Conservation (phyloP, 2,329 filamentous ascomycete species). For the Aspergillus viridinutans region DNA sequence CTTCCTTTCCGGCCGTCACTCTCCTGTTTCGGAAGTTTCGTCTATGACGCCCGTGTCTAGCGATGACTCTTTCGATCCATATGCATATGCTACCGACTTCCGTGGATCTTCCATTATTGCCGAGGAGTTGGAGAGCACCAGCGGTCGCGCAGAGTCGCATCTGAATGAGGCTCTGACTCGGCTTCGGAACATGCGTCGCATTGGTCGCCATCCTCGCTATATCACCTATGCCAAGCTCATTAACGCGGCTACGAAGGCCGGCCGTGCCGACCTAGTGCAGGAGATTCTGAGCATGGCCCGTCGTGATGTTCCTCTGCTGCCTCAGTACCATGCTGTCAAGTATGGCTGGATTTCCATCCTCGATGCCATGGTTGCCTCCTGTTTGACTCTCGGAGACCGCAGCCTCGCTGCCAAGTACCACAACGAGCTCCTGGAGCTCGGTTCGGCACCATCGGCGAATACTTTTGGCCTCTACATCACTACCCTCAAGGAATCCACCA, state of each 20-base stretch:
- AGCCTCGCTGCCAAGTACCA: slow-evolving; percentile 80
- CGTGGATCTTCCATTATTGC: slow-evolving; percentile 88
- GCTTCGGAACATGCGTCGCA: slow-evolving; percentile 88
- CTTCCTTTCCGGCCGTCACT: slow-evolving; percentile 38
- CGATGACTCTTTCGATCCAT: slow-evolving; percentile 86
- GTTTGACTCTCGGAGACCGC: slow-evolving; percentile 76
- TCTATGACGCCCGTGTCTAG: slow-evolving; percentile 56
- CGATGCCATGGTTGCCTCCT: slow-evolving; percentile 93
- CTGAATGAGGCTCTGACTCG: slow-evolving; percentile 76
- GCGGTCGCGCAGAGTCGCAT: slow-evolving; percentile 66
- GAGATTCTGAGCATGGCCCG: slow-evolving; percentile 88
- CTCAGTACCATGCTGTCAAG: slow-evolving; percentile 79
- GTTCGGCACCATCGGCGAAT: slow-evolving; percentile 88
- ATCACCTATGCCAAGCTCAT: slow-evolving; percentile 97
- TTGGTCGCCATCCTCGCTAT: slow-evolving; percentile 87
- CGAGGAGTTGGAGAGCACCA: slow-evolving; percentile 78
- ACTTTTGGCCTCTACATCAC: slow-evolving; percentile 99
- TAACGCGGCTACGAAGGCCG: slow-evolving; percentile 77
- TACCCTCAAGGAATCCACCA: slow-evolving; percentile 94
- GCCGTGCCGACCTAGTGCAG: slow-evolving; percentile 74
- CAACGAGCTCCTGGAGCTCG: slow-evolving; percentile 85
- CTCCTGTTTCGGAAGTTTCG: slow-evolving; percentile 44
- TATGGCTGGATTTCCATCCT: slow-evolving; percentile 97
- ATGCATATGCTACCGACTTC: slow-evolving; percentile 85
- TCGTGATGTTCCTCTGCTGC: slow-evolving; percentile 77